phyloP scores from a whole-genome alignment of 257 asterid genomes.

The Nicotiana tomentosiformis region DNA sequence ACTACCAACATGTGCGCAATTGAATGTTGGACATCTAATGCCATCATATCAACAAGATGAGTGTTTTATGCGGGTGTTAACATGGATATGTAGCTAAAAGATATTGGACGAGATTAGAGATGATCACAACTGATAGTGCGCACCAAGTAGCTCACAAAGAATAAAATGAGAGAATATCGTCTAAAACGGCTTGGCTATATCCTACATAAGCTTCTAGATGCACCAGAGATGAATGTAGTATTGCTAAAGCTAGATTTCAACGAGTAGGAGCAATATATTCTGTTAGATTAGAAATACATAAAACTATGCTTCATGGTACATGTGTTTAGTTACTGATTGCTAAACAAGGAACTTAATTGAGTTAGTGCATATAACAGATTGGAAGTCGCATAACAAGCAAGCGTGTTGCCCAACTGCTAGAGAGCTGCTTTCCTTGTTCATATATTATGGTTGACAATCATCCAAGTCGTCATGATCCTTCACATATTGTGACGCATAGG shows the following conservation, averaged over 20 bases:
- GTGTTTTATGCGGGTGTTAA: not conserved
- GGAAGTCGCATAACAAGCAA: conserved; percentile 92
- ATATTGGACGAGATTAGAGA: not conserved
- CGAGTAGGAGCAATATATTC: not conserved
- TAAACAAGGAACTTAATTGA: not conserved
- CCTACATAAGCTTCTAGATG: not conserved
- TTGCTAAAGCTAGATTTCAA: not conserved
- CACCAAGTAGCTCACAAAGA: not conserved
- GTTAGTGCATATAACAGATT: conserved; percentile 40
- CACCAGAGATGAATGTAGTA: not conserved
- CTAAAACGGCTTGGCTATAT: not conserved
- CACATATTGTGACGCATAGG: conserved; percentile 75
- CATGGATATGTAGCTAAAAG: not conserved
- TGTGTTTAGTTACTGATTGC: not conserved
- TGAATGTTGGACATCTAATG: not conserved
- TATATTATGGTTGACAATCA: conserved; percentile 84
- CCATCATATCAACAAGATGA: not conserved
- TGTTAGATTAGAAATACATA: not conserved
- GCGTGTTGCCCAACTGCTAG: conserved; percentile 76
- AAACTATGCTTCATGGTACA: conserved; percentile 2
- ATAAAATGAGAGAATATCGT: not conserved
- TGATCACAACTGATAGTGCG: not conserved
- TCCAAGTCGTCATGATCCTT: conserved; percentile 96
- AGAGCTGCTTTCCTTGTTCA: conserved; percentile 58
- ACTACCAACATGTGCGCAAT: not conserved